Base-by-base conservation (phyloP, 345 rosid species). In the Hevea brasiliensis region DNA sequence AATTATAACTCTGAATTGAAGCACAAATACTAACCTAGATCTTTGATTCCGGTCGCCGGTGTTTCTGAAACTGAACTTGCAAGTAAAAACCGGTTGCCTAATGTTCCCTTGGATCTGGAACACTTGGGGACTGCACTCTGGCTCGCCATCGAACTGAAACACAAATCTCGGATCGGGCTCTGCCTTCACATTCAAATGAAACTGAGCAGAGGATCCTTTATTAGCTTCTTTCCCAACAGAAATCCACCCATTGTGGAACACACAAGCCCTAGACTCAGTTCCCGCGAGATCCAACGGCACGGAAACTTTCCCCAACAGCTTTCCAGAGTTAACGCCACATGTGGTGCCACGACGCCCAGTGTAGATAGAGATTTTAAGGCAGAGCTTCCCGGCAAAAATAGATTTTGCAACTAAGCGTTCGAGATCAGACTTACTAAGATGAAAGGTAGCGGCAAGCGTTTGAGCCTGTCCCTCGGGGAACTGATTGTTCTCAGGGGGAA, bases 131-230 rank as follows among this genome's bases (percentile, higher is more conserved):
- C 98, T 94, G 64, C 98, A 94, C 61, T 92, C 98, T 0, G 98
- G 98, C 64, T 92, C 97, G 20, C 94, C 97, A 68, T 94, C 98
- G 78, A 94, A 94, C 85, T 94, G 93, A 53, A 94, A 94, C n/a
- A 94, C 98, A 77, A 89, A 94, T 68, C 98, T 85, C 10, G 95
- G 98, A 75, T 90, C 97, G 20, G 93, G 97, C 77, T 92, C 98
- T 3, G 98, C 88, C 70, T 83, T 92, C 14, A 94, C 96, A 73
- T 76, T 84, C 81, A 90, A 77, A 75, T 92, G 92, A 58, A 94
- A 84, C 79, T 87, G 88, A 41, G 96, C 89, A 6, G 85, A 80
- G 20, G 87, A 71, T 1, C 74, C 84, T 75, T 88, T 79, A 2
- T 17, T 77, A 15, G 81, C 78, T 65, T 79, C 88, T 83, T 85